Conservation (phyloP, 495 filamentous ascomycete species). For the Hyaloscypha variabilis region DNA sequence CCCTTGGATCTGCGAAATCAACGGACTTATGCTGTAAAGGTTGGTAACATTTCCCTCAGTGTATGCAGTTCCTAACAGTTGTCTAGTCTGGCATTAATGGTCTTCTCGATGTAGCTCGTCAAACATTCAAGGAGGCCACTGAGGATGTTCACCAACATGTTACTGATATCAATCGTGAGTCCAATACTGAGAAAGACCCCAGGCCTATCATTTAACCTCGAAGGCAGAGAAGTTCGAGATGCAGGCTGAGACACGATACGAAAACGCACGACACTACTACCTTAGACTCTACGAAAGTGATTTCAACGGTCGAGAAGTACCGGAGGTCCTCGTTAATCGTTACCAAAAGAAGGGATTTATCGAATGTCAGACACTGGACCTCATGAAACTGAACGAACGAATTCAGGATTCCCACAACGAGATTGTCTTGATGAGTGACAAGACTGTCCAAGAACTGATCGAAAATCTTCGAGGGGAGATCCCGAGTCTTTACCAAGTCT, state of each 20-base stretch:
- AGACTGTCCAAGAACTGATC: constrained; percentile 70
- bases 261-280: constrained; percentile 77
- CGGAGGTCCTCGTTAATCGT: constrained; percentile 77
- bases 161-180: constrained; percentile 59
- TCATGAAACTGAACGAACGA: constrained; percentile 76
- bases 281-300: constrained; percentile 68
- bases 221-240: constrained; percentile 56
- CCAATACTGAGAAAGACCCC: not conserved
- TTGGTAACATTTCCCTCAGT: constrained; percentile 32
- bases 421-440: constrained; percentile 77
- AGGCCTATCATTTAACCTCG: too few species aligned
- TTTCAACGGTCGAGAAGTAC: constrained; percentile 61
- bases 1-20: constrained; percentile 91
- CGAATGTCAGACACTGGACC: constrained; percentile 83
- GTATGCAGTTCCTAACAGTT: not conserved
- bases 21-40: constrained; percentile 89
- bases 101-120: constrained; percentile 83
- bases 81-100: constrained; percentile 80
- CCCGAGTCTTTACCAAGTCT: constrained; percentile 71
- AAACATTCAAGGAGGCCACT: constrained; percentile 83
- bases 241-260: constrained; percentile 69
- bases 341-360: constrained; percentile 70
- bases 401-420: constrained; percentile 80
- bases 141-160: constrained; percentile 75
- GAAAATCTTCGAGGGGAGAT: constrained; percentile 67